These are phyloP conservation scores for Geotrichum histeridarum DNA, from an alignment of 1,139 yeast genomes.

Conservation along the genomic window DNA sequence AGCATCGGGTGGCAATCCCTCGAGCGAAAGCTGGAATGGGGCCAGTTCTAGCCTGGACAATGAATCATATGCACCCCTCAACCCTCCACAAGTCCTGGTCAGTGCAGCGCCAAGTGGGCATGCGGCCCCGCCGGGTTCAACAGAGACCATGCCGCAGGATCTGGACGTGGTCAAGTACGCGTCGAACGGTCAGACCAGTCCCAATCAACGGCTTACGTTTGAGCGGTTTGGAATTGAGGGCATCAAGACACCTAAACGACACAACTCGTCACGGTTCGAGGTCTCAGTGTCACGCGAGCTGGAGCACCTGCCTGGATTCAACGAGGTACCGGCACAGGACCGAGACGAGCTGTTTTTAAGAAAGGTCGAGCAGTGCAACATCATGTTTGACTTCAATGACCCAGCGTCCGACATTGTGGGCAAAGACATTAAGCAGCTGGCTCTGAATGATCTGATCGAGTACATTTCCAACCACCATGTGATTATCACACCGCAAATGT, in stretches of 20 bases:
- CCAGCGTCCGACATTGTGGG: constrained; percentile 90
- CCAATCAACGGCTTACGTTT: constrained; percentile 29
- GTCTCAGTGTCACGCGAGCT: constrained; percentile 66
- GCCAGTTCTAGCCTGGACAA: neutral
- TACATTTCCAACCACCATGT: constrained; percentile 74
- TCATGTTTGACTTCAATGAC: constrained; percentile 88
- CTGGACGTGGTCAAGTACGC: constrained; percentile 30
- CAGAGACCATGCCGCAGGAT: constrained; percentile 40
- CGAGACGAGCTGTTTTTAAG: constrained; percentile 76
- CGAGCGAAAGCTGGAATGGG: neutral
- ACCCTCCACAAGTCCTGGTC: constrained; percentile 13
- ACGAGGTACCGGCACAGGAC: constrained; percentile 84
- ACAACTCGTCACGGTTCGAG: constrained; percentile 89
- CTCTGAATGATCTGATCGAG: constrained; percentile 83
- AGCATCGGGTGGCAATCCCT: no score
- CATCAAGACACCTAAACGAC: constrained; percentile 79
- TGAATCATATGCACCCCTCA: constrained; percentile 6
- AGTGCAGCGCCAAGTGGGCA: constrained; percentile 21
- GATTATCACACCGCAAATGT: constrained; percentile 86
- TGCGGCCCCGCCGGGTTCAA: constrained; percentile 37
- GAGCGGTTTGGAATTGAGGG: constrained; percentile 50
- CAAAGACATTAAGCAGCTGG: constrained; percentile 81
- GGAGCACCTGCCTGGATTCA: constrained; percentile 78
- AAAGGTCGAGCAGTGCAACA: constrained; percentile 90
- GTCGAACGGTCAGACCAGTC: constrained; percentile 17